phyloP scores from a whole-genome alignment of 805 yeast species.

The Huiozyma naganishii region DNA sequence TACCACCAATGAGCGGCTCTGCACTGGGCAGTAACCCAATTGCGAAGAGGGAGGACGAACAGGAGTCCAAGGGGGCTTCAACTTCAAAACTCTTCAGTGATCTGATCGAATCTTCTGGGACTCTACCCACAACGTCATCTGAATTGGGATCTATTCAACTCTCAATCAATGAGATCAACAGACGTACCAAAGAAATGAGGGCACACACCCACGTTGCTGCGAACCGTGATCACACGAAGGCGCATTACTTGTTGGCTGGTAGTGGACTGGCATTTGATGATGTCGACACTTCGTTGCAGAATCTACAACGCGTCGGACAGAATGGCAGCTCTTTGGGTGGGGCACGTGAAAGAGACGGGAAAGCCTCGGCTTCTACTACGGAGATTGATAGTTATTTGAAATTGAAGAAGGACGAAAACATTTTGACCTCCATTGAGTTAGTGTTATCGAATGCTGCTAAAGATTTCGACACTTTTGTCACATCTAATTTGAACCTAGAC shows the following conservation, averaged over 20 bases:
- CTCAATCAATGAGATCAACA: conserved; percentile 67
- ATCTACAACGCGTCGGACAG: conserved; percentile 10
- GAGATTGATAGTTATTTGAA: conserved; percentile 56
- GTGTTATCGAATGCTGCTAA: conserved; percentile 60
- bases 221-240: conserved; percentile 42
- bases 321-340: not conserved
- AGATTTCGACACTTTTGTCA: conserved; percentile 74
- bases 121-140: conserved; percentile 53
- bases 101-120: conserved; percentile 63
- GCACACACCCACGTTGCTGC: conserved; percentile 1
- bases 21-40: not conserved
- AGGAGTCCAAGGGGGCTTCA: not conserved
- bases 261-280: conserved; percentile 84
- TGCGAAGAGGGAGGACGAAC: not conserved
- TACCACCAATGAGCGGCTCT: too few species aligned
- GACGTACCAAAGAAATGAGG: conserved; percentile 50
- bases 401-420: conserved; percentile 70
- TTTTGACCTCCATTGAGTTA: conserved; percentile 73
- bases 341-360: not conserved
- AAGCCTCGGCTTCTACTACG: not conserved
- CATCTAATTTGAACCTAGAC: conserved; percentile 62
- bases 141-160: conserved; percentile 74
- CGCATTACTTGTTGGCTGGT: conserved; percentile 81
- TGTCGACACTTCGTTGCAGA: conserved; percentile 47
- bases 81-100: conserved; percentile 41